These are phyloP conservation scores for Chalciporus chontae DNA, from an alignment of 768 basidiomycete species.

Conservation along the genomic window DNA sequence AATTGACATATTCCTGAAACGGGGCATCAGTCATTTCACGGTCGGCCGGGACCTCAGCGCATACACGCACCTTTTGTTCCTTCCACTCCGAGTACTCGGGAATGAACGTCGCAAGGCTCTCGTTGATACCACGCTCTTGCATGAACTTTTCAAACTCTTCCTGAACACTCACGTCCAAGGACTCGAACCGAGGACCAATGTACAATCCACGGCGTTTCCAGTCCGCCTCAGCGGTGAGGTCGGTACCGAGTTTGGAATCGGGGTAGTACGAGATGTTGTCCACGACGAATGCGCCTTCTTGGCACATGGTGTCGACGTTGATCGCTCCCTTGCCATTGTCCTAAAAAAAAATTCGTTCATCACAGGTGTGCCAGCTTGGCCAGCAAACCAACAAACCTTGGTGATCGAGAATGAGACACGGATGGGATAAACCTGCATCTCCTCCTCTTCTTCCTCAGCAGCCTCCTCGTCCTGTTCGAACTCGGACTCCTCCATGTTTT, in stretches of 20 bases:
- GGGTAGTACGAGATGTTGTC: constrained; percentile 88
- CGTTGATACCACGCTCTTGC: constrained; percentile 86
- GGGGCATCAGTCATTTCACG: constrained; percentile 3
- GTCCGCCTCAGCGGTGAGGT: constrained; percentile 83
- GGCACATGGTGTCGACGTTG: constrained; percentile 72
- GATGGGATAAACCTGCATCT: constrained; percentile 56
- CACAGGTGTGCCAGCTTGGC: background rate
- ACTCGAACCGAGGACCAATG: constrained; percentile 92
- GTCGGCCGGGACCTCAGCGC: background rate
- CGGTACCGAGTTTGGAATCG: constrained; percentile 67
- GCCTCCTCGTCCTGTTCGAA: constrained; percentile 40
- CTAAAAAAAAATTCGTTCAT: constrained; percentile 31
- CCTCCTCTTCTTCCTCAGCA: constrained; percentile 25
- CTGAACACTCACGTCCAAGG: constrained; percentile 83
- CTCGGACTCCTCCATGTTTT: constrained; percentile 40
- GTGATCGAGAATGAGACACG: constrained; percentile 81
- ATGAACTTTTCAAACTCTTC: constrained; percentile 90
- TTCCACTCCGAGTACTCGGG: constrained; percentile 86
- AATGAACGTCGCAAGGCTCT: constrained; percentile 78
- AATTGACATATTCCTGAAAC: constrained; percentile 83
- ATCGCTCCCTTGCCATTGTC: constrained; percentile 58
- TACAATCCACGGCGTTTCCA: constrained; percentile 91
- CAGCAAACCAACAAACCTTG: constrained; percentile 49
- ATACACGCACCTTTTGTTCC: constrained; percentile 76
- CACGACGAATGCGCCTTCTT: constrained; percentile 78